phyloP scores from a whole-genome alignment of 139 green algal species.

The Coelastrella sp. region DNA sequence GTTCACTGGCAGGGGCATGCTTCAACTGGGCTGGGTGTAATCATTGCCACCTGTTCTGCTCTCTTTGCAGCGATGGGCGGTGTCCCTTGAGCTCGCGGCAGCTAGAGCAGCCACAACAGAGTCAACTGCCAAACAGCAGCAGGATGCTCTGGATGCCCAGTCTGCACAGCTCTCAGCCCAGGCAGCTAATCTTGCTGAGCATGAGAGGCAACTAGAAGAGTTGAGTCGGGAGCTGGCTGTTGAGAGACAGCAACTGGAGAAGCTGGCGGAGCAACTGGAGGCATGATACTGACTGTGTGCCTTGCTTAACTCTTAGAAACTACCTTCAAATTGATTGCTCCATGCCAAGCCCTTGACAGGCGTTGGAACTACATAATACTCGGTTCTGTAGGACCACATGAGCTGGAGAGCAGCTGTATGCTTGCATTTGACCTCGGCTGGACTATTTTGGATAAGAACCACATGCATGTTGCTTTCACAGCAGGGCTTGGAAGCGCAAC shows the following conservation, averaged over 20 bases:
- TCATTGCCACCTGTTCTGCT: neutral
- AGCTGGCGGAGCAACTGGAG: constrained; percentile 35
- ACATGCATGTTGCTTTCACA: too few relatives aligned
- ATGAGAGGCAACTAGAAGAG: constrained; percentile 31
- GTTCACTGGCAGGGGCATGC: neutral
- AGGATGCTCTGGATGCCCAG: neutral
- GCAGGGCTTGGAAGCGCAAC: too few relatives aligned
- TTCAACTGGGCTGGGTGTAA: neutral
- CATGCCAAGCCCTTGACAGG: too few relatives aligned
- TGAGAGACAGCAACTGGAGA: constrained; percentile 34
- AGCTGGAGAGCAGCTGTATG: too few relatives aligned
- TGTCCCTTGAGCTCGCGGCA: constrained; percentile 29
- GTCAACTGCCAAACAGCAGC: constrained; percentile 1
- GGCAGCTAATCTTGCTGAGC: neutral
- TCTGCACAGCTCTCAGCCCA: neutral
- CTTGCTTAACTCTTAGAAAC: too few relatives aligned
- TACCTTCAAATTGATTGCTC: too few relatives aligned
- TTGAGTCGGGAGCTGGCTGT: constrained; percentile 31
- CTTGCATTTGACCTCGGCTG: too few relatives aligned
- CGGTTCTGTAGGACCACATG: too few relatives aligned
- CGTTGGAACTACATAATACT: too few relatives aligned
- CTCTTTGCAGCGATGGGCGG: constrained; percentile 25
- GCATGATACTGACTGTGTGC: constrained; percentile 2
- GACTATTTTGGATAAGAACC: too few relatives aligned
- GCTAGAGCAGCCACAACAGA: neutral